Base-by-base conservation (phyloP, 768 basidiomycete genomes). In the Rhizopogon vinicolor region DNA sequence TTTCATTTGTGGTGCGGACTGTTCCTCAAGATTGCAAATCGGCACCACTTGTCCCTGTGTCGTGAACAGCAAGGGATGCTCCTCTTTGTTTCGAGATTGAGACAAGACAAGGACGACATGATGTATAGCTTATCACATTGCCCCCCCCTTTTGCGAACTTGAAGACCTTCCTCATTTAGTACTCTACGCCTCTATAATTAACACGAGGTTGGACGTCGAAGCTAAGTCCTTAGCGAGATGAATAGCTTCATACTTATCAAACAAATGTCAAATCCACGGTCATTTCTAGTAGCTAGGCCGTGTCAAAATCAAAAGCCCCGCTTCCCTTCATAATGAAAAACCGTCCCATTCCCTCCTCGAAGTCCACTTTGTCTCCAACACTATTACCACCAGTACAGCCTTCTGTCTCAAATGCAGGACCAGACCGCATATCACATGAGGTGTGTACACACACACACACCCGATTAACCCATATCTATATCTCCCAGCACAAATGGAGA, bases 301-400 rank as follows among this genome's bases (percentile, higher is more conserved):
- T 59, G 4, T 68, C 69, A 28, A 68, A 66, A 3, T 64, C 68
- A 25, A 25, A 25, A 25, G 25, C 31, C 2, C 68, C 67, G 18
- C 44, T 35, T 52, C 48, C 60, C 16, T 48, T 67, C 12, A 62
- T 62, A 45, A 68, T 64, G 35, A 68, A 68, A 14, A 70, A 56
- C 18, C 68, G 64, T 22, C 68, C 68, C 59, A 67, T 68, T 2
- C 67, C 65, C 50, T 68, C 67, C 18, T 68, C 67, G 33, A 68
- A 68, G 42, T 68, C 67, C 44, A 70, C 61, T 46, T 44, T 60
- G 51, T 68, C 65, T 9, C 55, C 59, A 29, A 7, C 41, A 7
- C 4, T 35, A 40, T 29, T 53, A 19, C 52, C 22, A 35, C 39
- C 46, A 44, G 65, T 41, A 65, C 31, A 16, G 62, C 50, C 25